Base-by-base conservation (phyloP, 345 rosid species). In the Euphorbia tirucalli region DNA sequence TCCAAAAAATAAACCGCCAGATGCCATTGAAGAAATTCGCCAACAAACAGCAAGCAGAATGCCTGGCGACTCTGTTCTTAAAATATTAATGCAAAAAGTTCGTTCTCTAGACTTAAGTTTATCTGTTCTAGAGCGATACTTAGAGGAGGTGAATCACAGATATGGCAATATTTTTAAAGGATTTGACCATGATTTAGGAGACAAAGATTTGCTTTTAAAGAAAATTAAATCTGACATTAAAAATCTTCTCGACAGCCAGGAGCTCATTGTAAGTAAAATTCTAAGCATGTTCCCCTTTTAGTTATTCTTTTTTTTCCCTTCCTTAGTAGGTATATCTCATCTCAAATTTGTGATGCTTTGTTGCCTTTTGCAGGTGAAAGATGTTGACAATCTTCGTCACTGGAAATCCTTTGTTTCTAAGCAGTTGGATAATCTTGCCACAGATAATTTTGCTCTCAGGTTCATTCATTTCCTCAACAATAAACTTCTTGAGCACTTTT, bases 31-130 rank as follows among this genome's bases (percentile, higher is more conserved):
- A 77, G 99, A 88, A 82, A 78, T 83, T 62, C 93, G 84, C 28
- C 97, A 77, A 66, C 91, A 87, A 71, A 96, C 88, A 79, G 90
- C 80, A 75, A 89, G 95, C 60, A 88, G 97, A 80, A 87, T 91
- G 93, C 94, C 93, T 66, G 96, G 96, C n/a, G 99, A 96, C 74
- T 84, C 90, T 44, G 98, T 89, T 76, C 88, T 93, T 28, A 93
- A 93, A 83, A 83, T 93, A 80, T 78, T 96, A 69, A 89, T 91
- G 98, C 96, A 96, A 80, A 96, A 96, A 87, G 90, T 91, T 50
- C 87, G 85, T 71, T 91, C 96, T 2, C 60, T 96, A 65, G 99
- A 96, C 83, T 61, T 89, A 52, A 93, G 84, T 81, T 78, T 96
- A 57, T 89, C 96, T 24, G 91, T 91, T 25, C 74, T 96, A 73